These are phyloP conservation scores for Takashimella koratensis DNA, from an alignment of 1,284 basidiomycete species.

Conservation along the genomic window DNA sequence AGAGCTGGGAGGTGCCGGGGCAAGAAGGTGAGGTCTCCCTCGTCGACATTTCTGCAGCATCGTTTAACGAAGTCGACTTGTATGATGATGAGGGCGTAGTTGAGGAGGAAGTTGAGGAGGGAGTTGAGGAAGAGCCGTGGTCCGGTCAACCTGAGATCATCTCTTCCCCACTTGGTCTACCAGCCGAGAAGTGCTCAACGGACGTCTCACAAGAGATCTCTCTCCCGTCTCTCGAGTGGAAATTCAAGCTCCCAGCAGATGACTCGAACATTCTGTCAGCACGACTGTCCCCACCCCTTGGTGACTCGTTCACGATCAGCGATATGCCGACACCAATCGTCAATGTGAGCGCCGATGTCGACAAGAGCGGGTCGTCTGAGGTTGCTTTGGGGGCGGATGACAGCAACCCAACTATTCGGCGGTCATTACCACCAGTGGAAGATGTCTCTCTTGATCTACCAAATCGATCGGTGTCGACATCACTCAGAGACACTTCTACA, in stretches of 20 bases:
- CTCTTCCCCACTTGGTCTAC: slow-evolving; percentile 28
- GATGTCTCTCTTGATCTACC: not conserved
- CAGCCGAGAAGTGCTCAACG: slow-evolving; percentile 14
- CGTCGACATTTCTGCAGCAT: slow-evolving; percentile 23
- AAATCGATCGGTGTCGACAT: not conserved
- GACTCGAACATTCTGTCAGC: slow-evolving; percentile 32
- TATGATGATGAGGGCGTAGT: slow-evolving; percentile 3
- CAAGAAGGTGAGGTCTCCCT: slow-evolving; percentile 40
- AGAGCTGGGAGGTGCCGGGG: slow-evolving; percentile 38
- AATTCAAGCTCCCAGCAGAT: slow-evolving; percentile 24
- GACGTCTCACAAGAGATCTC: slow-evolving; percentile 23
- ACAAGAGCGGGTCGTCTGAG: not conserved
- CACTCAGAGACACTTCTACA: not conserved
- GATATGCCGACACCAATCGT: too few species aligned
- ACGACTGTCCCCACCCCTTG: slow-evolving; percentile 1
- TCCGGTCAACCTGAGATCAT: slow-evolving; percentile 26
- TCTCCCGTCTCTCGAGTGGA: slow-evolving; percentile 19
- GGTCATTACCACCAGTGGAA: slow-evolving; percentile 16
- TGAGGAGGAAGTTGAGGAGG: slow-evolving; percentile 7
- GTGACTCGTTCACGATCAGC: slow-evolving; percentile 8
- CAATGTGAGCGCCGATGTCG: too few species aligned
- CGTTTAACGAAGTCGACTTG: slow-evolving; percentile 10
- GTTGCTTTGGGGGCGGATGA: slow-evolving; percentile 8
- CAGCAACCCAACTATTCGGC: slow-evolving; percentile 25
- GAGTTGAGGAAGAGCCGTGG: slow-evolving; percentile 25